phyloP scores from a whole-genome alignment of 805 yeast genomes.

The Cyberlindnera euphorbiiphila region DNA sequence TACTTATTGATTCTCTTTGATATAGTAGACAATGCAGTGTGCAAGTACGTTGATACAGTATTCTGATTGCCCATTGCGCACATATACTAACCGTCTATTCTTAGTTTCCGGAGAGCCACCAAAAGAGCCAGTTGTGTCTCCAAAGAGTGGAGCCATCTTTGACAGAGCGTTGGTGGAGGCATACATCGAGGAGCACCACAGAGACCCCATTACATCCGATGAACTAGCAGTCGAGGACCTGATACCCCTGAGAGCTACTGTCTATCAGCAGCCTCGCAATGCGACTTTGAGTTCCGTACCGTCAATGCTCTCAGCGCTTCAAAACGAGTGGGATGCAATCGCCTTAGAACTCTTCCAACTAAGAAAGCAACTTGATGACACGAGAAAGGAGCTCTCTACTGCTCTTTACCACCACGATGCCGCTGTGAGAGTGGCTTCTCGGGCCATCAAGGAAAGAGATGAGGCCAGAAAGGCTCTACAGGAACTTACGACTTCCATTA shows the following conservation, averaged over 20 bases:
- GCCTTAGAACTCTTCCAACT: slow-evolving; percentile 76
- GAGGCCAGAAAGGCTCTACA: slow-evolving; percentile 65
- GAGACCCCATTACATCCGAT: slow-evolving; percentile 74
- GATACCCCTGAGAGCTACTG: slow-evolving; percentile 36
- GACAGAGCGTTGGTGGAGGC: slow-evolving; percentile 58
- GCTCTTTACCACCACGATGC: slow-evolving; percentile 88
- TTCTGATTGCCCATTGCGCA: not conserved
- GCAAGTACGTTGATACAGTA: slow-evolving; percentile 23
- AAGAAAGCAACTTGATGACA: slow-evolving; percentile 61
- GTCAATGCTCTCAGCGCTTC: slow-evolving; percentile 65
- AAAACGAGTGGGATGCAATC: slow-evolving; percentile 86
- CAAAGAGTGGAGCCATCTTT: slow-evolving; percentile 64
- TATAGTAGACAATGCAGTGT: slow-evolving; percentile 31
- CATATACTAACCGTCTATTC: slow-evolving; percentile 16
- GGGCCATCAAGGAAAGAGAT: slow-evolving; percentile 70
- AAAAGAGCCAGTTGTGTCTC: slow-evolving; percentile 71
- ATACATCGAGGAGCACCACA: slow-evolving; percentile 60
- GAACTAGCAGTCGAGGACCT: slow-evolving; percentile 57
- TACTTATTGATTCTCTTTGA: no score
- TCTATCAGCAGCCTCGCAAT: slow-evolving; percentile 36
- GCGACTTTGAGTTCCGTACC: slow-evolving; percentile 70
- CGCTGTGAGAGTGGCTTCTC: slow-evolving; percentile 80
- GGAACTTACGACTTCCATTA: slow-evolving; percentile 44
- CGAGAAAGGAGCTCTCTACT: slow-evolving; percentile 69
- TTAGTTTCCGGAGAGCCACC: slow-evolving; percentile 68